Conservation (phyloP, 2,329 filamentous ascomycete genomes). For the Grosmannia serpens region DNA sequence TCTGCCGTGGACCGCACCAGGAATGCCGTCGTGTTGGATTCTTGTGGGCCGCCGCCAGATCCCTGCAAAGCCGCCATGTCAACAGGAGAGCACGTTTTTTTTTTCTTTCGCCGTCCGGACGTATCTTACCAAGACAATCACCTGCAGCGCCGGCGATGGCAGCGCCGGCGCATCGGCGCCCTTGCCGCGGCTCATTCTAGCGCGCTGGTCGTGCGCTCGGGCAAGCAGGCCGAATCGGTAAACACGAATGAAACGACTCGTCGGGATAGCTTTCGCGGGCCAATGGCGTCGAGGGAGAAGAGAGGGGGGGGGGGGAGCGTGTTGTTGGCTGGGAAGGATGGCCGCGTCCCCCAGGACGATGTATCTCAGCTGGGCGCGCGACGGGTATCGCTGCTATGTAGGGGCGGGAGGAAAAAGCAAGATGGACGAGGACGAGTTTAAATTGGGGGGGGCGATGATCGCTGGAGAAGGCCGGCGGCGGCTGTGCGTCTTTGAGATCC, state of each 20-base stretch:
- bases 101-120: too few species aligned
- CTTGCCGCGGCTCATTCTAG: constrained; percentile 7
- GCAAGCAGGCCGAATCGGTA: too few species aligned
- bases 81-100: too few species aligned
- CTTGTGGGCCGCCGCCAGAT: constrained; percentile 76
- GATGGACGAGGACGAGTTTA: neutral
- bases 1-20: constrained; percentile 72
- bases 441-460: neutral
- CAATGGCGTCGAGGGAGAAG: too few species aligned
- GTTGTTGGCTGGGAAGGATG: too few species aligned
- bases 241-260: too few species aligned
- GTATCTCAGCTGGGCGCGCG: too few species aligned
- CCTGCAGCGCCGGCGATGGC: constrained; percentile 45
- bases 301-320: too few species aligned
- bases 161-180: constrained; percentile 7
- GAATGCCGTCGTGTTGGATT: constrained; percentile 82
- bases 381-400: neutral
- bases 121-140: constrained; percentile 60
- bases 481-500: too few species aligned
- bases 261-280: too few species aligned
- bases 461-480: neutral
- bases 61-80: constrained; percentile 42
- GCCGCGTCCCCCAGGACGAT: too few species aligned
- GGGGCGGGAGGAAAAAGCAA: neutral
- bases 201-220: too few species aligned